Evolutionary conservation across 202 grass and related monocot species (phyloP).

Genomic region (Schoenoplectus tabernaemontani): DNA sequence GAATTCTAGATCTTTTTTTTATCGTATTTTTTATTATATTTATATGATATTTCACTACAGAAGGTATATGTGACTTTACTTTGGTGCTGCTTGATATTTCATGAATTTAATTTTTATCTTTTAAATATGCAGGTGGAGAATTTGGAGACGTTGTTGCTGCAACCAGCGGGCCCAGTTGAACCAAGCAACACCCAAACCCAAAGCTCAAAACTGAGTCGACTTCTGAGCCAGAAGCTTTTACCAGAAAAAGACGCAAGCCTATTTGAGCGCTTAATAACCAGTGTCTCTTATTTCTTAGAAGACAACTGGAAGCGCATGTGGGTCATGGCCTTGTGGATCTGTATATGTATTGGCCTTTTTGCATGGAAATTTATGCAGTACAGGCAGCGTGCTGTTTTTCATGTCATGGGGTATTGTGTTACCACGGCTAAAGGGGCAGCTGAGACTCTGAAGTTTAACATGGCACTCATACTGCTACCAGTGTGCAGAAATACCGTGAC

Average conservation of each 20-base stretch:
- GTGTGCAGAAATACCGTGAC: constrained; percentile 89
- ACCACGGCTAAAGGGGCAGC: constrained; percentile 75
- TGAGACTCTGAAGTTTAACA: constrained; percentile 95
- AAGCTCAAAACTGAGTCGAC: constrained; percentile 79
- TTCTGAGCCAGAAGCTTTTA: constrained; percentile 71
- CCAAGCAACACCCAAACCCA: constrained; percentile 42
- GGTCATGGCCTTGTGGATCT: constrained; percentile 79
- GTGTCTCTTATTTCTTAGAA: constrained; percentile 58
- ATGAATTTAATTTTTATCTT: background rate
- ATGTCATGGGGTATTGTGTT: constrained; percentile 90
- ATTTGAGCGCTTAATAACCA: constrained; percentile 38
- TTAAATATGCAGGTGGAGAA: constrained; percentile 48
- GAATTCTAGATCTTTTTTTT: background rate
- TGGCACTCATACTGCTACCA: constrained; percentile 85
- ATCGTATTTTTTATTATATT: background rate
- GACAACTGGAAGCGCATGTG: constrained; percentile 94
- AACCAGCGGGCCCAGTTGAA: constrained; percentile 44
- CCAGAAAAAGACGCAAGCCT: constrained; percentile 36
- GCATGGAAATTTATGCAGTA: constrained; percentile 88
- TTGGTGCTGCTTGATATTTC: background rate
- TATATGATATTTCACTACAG: background rate
- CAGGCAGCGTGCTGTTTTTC: constrained; percentile 56
- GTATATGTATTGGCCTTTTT: constrained; percentile 58
- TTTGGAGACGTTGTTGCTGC: constrained; percentile 62
- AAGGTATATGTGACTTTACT: background rate